Base-by-base conservation (phyloP, 441 rosid species). In the Aleurites moluccanus region DNA sequence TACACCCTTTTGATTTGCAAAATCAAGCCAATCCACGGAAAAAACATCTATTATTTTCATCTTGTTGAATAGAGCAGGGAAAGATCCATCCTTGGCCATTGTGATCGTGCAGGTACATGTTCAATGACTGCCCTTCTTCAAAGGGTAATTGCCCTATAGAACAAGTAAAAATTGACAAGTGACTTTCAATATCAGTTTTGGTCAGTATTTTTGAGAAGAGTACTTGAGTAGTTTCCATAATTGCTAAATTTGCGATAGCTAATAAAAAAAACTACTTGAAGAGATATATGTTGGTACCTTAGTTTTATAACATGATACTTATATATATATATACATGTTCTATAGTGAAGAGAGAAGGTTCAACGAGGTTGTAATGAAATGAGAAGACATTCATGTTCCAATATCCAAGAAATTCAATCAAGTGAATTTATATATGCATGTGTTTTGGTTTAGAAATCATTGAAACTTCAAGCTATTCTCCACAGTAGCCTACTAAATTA, bases 101-200 rank as follows among this genome's bases (percentile, higher is more conserved):
- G 0, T 59, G 49, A 23, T 67, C 68, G 15, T 30, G 50, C 6
- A 60, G 68, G 9, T 23, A 27, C 50, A 75, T 42, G 65, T 71
- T 18, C 42, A 42, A 18, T 4, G 10, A 3, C 28, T 56, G 28
- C 28, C 60, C 60, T 7, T 56, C 11, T 56, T 56, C 55, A 5
- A 10, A 42, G 3, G 66, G 66, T 11, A 71, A 13, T 1, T 11
- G 53, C 21, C 56, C 49, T 5, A 38, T 6, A 23, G 69, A 64
- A 60, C 55, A 25, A 35, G 68, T n/a, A 10, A 71, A 38, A 27
- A 79, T 75, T 3, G 3, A 2, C 42, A 79, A 71, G 47, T 45
- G 14, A 44, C 27, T 21, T 21, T 56, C 60, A 21, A 56, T 21
- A 56, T 56, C 60, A 1, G 60, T 7, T 56, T n/a, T 21, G 25